Percentiles rank a stretch among this genome's conserved stretches.
phyloP scores from a whole-genome alignment of 345 rosid genomes.

The Kandelia obovata region DNA sequence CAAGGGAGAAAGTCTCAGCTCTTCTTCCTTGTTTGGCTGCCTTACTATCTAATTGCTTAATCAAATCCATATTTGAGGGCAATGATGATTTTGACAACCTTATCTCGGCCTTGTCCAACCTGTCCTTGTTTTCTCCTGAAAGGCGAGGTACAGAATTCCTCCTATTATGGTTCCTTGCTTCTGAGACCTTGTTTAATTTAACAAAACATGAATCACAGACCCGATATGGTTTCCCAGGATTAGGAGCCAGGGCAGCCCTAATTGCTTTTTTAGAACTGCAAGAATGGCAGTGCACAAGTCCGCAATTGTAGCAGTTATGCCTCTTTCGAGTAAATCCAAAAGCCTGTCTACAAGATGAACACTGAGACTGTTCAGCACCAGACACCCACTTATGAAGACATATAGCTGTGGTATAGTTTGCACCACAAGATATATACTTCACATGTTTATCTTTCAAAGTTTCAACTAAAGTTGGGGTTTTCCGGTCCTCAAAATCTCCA shows the following conservation, averaged over 20 bases:
- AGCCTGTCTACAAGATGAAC: conserved; percentile 86
- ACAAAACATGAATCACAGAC: conserved; percentile 89
- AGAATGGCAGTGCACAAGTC: conserved; percentile 93
- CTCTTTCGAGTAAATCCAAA: conserved; percentile 92
- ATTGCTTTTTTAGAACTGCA: conserved; percentile 85
- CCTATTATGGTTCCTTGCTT: conserved; percentile 51
- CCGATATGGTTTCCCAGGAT: conserved; percentile 80
- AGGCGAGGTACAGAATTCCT: conserved; percentile 71
- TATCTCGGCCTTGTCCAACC: conserved; percentile 80
- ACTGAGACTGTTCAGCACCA: conserved; percentile 87
- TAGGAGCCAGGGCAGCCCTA: conserved; percentile 82
- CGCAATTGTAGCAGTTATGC: conserved; percentile 96
- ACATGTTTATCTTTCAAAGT: conserved; percentile 89
- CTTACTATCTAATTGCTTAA: conserved; percentile 87
- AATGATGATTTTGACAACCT: conserved; percentile 63
- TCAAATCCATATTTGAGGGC: conserved; percentile 81
- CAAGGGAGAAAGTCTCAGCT: conserved; percentile 71
- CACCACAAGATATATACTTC: conserved; percentile 80
- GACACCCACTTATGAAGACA: conserved; percentile 96
- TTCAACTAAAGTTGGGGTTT: conserved; percentile 68
- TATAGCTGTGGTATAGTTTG: conserved; percentile 76
- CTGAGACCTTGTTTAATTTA: conserved; percentile 69
- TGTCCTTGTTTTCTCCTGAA: conserved; percentile 90
- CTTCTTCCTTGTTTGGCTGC: conserved; percentile 92
- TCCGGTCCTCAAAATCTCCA: conserved; percentile 87